Evolutionary conservation across 2,329 filamentous ascomycete species (phyloP).

Genomic region (Colletotrichum chlorophyti): DNA sequence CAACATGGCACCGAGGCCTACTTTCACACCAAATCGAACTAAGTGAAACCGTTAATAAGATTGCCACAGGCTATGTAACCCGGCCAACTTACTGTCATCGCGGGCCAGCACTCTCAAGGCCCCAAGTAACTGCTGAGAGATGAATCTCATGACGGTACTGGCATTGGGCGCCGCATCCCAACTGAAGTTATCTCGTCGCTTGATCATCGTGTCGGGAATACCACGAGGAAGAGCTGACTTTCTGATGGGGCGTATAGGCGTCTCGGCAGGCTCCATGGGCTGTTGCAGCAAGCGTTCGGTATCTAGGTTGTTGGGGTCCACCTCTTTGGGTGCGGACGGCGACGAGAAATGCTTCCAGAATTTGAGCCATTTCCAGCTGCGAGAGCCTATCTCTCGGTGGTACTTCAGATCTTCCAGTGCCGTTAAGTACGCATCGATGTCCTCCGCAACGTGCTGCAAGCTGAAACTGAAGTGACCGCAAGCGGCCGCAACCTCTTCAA

Average conservation of each 20-base stretch:
- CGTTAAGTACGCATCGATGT: conserved; percentile 82
- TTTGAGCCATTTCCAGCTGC: conserved; percentile 84
- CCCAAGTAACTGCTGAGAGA: conserved; percentile 54
- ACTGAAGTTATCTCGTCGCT: conserved; percentile 58
- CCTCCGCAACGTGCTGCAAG: conserved; percentile 87
- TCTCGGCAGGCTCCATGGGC: conserved; percentile 33
- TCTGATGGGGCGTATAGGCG: conserved; percentile 52
- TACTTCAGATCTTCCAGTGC: conserved; percentile 87
- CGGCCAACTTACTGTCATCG: conserved; percentile 55
- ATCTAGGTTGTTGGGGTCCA: conserved; percentile 47
- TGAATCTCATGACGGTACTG: conserved; percentile 48
- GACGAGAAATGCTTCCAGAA: conserved; percentile 65
- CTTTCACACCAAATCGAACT: conserved; percentile 85
- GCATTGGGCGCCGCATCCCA: conserved; percentile 62
- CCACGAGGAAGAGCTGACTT: conserved; percentile 63
- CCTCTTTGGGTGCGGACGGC: conserved; percentile 4
- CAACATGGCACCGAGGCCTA: conserved; percentile 85
- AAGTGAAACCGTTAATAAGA: conserved; percentile 4
- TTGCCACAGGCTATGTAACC: conserved; percentile 30
- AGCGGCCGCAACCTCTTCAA: conserved; percentile 96
- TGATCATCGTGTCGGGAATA: conserved; percentile 60
- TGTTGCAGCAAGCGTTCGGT: conserved; percentile 45
- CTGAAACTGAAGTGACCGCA: conserved; percentile 97
- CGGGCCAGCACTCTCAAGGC: conserved; percentile 56
- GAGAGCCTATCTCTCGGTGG: conserved; percentile 64